These are phyloP conservation scores for Pythium folliculosum DNA, from an alignment of 352 stramenopile genomes.

Conservation along the genomic window DNA sequence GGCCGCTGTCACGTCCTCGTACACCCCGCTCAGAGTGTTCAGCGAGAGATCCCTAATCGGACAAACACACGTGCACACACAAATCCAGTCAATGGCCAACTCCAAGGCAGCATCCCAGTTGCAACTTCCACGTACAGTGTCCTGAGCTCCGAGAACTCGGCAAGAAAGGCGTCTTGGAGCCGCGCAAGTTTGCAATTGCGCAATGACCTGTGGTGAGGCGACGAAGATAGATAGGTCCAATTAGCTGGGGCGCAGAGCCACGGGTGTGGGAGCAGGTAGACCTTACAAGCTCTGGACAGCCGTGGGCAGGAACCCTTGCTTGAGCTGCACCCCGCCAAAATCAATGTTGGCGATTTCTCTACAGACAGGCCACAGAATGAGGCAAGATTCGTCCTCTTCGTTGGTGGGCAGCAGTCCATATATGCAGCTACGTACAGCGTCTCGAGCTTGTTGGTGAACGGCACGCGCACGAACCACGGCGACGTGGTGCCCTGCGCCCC, in stretches of 20 bases:
- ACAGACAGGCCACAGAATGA: too few species aligned
- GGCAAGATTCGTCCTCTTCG: neutral
- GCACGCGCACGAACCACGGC: slow-evolving; percentile 8
- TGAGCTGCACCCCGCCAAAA: slow-evolving; percentile 1
- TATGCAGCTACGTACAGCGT: neutral
- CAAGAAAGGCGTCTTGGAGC: slow-evolving; percentile 2
- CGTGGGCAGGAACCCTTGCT: slow-evolving; percentile 5
- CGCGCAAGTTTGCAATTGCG: slow-evolving; percentile 9
- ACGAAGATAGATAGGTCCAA: too few species aligned
- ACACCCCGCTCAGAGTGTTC: slow-evolving; percentile 38
- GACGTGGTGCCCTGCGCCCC: neutral
- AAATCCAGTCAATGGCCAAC: too few species aligned
- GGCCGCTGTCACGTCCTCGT: slow-evolving; percentile 30
- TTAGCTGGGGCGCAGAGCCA: too few species aligned
- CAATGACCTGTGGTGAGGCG: neutral
- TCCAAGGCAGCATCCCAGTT: neutral
- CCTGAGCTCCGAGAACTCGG: slow-evolving; percentile 2
- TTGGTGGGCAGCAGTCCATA: too few species aligned
- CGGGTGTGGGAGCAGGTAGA: too few species aligned
- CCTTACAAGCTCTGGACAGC: slow-evolving; percentile 3
- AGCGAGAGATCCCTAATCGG: slow-evolving; percentile 48
- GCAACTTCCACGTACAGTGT: neutral
- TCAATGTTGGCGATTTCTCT: slow-evolving; percentile 17
- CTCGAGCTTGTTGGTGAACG: slow-evolving; percentile 11
- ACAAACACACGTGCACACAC: neutral